phyloP scores from a whole-genome alignment of 2,329 filamentous ascomycete species.

The Pseudogymnoascus sp. region DNA sequence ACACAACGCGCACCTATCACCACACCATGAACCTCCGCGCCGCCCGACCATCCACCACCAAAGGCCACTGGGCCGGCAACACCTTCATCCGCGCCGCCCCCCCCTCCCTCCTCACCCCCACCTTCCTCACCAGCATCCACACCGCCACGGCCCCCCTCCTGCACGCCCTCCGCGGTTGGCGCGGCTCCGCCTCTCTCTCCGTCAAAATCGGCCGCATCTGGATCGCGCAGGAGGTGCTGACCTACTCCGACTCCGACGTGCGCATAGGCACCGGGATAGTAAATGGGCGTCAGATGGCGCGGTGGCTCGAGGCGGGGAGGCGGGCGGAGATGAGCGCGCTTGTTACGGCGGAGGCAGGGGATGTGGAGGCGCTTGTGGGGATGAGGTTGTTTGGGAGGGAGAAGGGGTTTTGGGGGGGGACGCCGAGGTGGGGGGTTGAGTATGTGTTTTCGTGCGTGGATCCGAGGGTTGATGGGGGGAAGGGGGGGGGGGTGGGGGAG shows the following conservation, averaged over 20 bases:
- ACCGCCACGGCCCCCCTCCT: background rate
- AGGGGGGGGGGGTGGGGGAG: background rate
- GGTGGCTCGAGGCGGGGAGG: background rate
- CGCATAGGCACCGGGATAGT: background rate
- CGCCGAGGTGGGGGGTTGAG: conserved; percentile 15
- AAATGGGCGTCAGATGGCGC: background rate
- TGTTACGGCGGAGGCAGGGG: conserved; percentile 19
- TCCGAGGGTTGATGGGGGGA: background rate
- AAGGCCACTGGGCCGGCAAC: background rate
- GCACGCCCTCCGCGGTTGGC: background rate
- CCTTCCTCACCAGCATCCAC: background rate
- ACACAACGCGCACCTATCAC: background rate
- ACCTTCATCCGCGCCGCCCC: background rate
- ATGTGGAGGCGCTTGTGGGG: conserved; percentile 19
- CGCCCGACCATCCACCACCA: background rate
- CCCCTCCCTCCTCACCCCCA: background rate
- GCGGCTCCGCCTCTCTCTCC: background rate
- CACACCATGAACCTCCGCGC: background rate
- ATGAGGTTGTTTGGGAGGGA: conserved; percentile 17
- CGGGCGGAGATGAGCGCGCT: conserved; percentile 7
- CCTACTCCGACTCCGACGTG: background rate
- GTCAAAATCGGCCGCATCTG: background rate
- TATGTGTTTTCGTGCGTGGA: conserved; percentile 24
- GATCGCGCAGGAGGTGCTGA: background rate
- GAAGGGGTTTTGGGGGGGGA: conserved; percentile 19